Evolutionary conservation across 2,329 filamentous ascomycete species (phyloP), one percentile per base, ranked within the genome.

Genomic region (Thelonectria rubi): DNA sequence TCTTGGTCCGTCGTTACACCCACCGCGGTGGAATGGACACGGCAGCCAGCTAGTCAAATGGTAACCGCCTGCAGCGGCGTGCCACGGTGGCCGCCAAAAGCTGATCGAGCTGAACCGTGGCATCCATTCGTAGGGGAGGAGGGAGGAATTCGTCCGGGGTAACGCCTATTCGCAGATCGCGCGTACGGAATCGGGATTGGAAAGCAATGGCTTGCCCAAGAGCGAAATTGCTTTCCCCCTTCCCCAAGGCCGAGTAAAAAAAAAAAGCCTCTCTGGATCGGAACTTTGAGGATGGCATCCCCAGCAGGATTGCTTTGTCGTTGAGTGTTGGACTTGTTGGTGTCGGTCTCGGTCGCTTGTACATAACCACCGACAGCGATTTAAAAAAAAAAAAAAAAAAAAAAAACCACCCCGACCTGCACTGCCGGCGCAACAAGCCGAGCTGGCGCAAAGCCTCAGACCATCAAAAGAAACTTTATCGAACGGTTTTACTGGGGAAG

Each of bases 381-480:
- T 24, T 24, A 24, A 24, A 7, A 24, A 7, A 24, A 4, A 24
- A 24, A 24, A 24, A 24, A 24, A 24, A 24, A 24, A 24, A 24
- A 24, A 20, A 24, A 34, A 40, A 40, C 18, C n/a, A 21, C 45
- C 26, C 46, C 51, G 50, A 39, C 54, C n/a, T 50, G 32, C 39
- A 47, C 40, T 51, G 39, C 40, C 52, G 42, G 45, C 52, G 52
- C 58, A 55, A 51, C 39, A 37, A 34, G 46, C 58, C 58, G 52
- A 55, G 21, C 42, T 30, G 52, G 32, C 20, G 40, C 39, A 55
- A 52, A 60, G 40, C 52, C 58, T 60, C 58, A 55, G 58, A 65
- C 62, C 64, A 65, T 62, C 65, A 67, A 62, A 67, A 65, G 57
- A 62, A 65, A 67, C 61, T 54, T 65, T 55, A 68, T 68, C 59